These are phyloP conservation scores for Geosmithia flava DNA, from an alignment of 2,329 filamentous ascomycete species.

Conservation along the genomic window DNA sequence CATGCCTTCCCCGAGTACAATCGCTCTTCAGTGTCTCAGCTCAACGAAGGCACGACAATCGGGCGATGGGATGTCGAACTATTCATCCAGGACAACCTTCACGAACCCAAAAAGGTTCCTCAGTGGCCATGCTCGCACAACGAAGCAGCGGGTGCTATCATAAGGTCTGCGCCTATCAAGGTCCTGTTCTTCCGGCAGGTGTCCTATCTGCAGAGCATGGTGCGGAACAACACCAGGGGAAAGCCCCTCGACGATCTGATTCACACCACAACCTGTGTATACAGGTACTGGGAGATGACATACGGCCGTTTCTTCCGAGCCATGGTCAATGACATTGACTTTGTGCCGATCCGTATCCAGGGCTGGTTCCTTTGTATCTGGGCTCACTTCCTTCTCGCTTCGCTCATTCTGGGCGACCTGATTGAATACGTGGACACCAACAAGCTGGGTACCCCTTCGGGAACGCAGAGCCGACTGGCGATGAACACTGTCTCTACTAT, in stretches of 20 bases:
- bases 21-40: background rate
- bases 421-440: constrained; percentile 34
- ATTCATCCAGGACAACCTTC: constrained; percentile 13
- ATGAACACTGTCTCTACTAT: constrained; percentile 24
- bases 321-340: constrained; percentile 32
- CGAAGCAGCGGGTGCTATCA: constrained; percentile 31
- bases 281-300: constrained; percentile 38
- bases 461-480: constrained; percentile 10
- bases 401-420: constrained; percentile 39
- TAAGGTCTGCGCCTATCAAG: constrained; percentile 42
- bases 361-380: constrained; percentile 46
- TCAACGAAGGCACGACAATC: background rate
- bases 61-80: constrained; percentile 10
- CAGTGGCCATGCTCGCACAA: constrained; percentile 43
- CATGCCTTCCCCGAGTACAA: constrained; percentile 7
- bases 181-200: constrained; percentile 43
- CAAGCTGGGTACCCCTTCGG: constrained; percentile 8
- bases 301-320: constrained; percentile 39
- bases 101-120: constrained; percentile 6
- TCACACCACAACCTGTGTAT: constrained; percentile 30
- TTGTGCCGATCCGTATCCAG: constrained; percentile 37
- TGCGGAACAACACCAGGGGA: constrained; percentile 22
- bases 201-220: constrained; percentile 36
- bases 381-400: constrained; percentile 44
- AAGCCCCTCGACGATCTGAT: constrained; percentile 33